Base-by-base conservation (phyloP, 2,329 filamentous ascomycete genomes). In the Hyphodiscus sp. region DNA sequence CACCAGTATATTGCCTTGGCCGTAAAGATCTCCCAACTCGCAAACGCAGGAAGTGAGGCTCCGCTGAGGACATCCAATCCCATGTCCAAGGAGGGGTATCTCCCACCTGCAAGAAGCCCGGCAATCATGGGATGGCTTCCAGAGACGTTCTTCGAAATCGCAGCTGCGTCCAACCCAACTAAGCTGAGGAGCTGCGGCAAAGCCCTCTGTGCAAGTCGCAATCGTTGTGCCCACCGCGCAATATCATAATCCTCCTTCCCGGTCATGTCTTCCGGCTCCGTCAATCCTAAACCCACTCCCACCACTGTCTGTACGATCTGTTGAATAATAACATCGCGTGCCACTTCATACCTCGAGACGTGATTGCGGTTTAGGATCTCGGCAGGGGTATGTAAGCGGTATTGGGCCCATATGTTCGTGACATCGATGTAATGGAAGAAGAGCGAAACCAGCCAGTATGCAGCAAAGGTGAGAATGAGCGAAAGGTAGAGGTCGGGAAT, bases 351-450 rank as follows among this genome's bases (percentile, higher is more conserved):
- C 58, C 90, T 83, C 46, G 87, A 82, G 50, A 90, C 92, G 66
- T 89, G 89, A 71, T 96, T 96, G 95, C 92, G 68, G 87, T 85
- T 59, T 89, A 82, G 10, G 58, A 97, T 87, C 71, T 97, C 92
- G 50, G 90, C 91, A 15, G 94, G 94, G 0, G 94, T 97, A 73
- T 99, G 94, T 43, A 99, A 78, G 58, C 94, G 87, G 73, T 97
- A 96, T 65, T 95, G 83, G 18, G 91, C 86, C 69, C 92, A 95
- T 41, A 92, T 74, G 70, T 96, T 89, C 72, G 85, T 85, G 54
- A 84, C 76, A 72, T 99, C 94, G 66, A 97, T 84, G 62, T 85
- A 67, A 75, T 97, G 92, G 53, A 66, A 99, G 68, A 92, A 73
- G 69, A 89, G 73, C 19, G 92, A 97, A 30, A 95, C 73, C 20